Conservation (phyloP, 2,329 filamentous ascomycete genomes). For the Ophiosphaerella herpotricha region DNA sequence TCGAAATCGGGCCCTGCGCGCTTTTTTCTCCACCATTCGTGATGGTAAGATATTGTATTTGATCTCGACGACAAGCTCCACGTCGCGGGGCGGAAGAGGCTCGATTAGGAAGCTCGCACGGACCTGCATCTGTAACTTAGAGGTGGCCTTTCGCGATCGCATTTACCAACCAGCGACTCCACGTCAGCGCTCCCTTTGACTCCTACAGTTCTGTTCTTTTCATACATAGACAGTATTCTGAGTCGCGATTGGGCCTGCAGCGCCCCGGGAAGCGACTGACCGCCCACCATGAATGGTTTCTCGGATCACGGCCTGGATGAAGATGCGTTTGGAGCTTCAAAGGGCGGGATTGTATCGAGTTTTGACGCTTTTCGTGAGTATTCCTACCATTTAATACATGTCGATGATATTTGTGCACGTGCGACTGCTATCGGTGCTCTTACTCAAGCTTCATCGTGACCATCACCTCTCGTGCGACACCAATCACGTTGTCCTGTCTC, state of each 20-base stretch:
- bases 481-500: neutral
- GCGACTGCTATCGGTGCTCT: neutral
- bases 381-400: too few relatives aligned
- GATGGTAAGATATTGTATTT: neutral
- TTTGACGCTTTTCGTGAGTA: slow-evolving; percentile 96
- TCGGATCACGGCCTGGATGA: slow-evolving; percentile 71
- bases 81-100: slow-evolving; percentile 12
- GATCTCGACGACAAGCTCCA: slow-evolving; percentile 7
- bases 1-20: too few relatives aligned
- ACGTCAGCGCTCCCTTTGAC: slow-evolving; percentile 25
- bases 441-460: slow-evolving; percentile 3
- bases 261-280: slow-evolving; percentile 23
- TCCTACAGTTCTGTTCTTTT: slow-evolving; percentile 12
- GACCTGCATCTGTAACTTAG: slow-evolving; percentile 33
- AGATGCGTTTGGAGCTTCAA: slow-evolving; percentile 76
- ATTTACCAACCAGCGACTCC: slow-evolving; percentile 5
- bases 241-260: slow-evolving; percentile 35
- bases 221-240: neutral
- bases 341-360: slow-evolving; percentile 65
- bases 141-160: slow-evolving; percentile 42
- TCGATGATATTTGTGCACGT: neutral
- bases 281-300: slow-evolving; percentile 74
- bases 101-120: slow-evolving; percentile 12
- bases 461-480: slow-evolving; percentile 1
- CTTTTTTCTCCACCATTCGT: too few relatives aligned